Conservation (phyloP, 441 rosid species). For the Geranium incanum region DNA sequence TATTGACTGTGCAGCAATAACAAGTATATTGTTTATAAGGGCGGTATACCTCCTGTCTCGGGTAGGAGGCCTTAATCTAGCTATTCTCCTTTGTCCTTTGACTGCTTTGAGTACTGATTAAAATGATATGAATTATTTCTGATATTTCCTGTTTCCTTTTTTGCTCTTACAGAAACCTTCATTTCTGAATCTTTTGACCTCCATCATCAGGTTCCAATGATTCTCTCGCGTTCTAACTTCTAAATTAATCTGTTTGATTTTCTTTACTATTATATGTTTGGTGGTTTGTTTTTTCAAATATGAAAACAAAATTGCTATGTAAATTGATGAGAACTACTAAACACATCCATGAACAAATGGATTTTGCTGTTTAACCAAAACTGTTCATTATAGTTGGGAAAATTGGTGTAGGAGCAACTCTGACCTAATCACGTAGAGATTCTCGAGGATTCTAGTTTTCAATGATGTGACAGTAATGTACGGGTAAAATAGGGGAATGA, state of each 20-base stretch:
- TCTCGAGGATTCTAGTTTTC: neutral
- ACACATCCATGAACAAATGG: neutral
- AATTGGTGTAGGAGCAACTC: neutral
- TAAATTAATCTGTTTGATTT: neutral
- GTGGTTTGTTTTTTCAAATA: neutral
- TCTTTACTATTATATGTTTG: neutral
- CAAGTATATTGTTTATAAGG: constrained; percentile 55
- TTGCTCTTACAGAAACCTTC: constrained; percentile 45
- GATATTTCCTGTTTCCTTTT: constrained; percentile 11
- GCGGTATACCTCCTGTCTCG: constrained; percentile 41
- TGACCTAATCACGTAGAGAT: neutral
- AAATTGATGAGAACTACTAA: neutral
- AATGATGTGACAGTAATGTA: neutral
- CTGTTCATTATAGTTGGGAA: neutral
- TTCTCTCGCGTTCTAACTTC: constrained; percentile 1
- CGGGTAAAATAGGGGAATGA: neutral
- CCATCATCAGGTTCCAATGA: constrained; percentile 47
- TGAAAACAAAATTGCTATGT: neutral
- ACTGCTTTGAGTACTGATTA: neutral
- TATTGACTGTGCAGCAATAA: constrained; percentile 48
- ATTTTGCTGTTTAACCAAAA: neutral
- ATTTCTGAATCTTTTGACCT: constrained; percentile 27
- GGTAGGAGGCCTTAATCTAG: constrained; percentile 31
- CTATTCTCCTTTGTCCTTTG: constrained; percentile 3
- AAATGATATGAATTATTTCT: constrained; percentile 4